Base-by-base conservation (phyloP, 2,329 filamentous ascomycete species). In the Dactylellina sp. region DNA sequence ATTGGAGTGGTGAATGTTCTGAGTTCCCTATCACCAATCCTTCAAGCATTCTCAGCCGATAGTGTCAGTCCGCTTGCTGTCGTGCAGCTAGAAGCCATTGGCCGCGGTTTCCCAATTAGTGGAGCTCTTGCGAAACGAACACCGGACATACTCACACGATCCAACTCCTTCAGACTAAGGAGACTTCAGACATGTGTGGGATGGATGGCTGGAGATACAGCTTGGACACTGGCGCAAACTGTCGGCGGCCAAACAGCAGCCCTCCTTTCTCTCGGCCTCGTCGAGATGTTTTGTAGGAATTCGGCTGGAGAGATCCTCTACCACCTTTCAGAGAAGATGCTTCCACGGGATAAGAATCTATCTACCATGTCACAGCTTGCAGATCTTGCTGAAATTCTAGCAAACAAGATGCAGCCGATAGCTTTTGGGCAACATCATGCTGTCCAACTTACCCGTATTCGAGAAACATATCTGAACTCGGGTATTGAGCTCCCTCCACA, bases 61-160 rank as follows among this genome's bases (percentile, higher is more conserved):
- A 47, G 37, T 40, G 44, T 52, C 20, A 40, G 28, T 25, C 57
- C 57, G 2, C 44, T 61, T 12, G 32, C 57, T 2, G 16, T 61
- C 3, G 28, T 25, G 2, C 57, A 61, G 25, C 12, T 61, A 5
- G 57, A 50, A n/a, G 28, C 28, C n/a, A 50, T 61, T 28, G 42
- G 57, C 25, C 39, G 20, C 22, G 37, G 44, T 25, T 61, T 61
- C 12, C 57, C 57, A 16, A 50, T 50, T 11, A 61, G 57, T 12
- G 42, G 42, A 16, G n/a, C 42, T 16, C 32, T 61, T 35, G 57
- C 57, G 1, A 50, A 32, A 32, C 28, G 18, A n/a, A 56, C 52
- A 24, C 7, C 40, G 5, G 52, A 18, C 16, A 37, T 37, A 7
- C 52, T 56, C 20, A 56, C 52, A 12, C 32, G 20, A 22, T 40